phyloP scores from a whole-genome alignment of 2,329 filamentous ascomycete genomes.

The Thermochaetoides dissita region DNA sequence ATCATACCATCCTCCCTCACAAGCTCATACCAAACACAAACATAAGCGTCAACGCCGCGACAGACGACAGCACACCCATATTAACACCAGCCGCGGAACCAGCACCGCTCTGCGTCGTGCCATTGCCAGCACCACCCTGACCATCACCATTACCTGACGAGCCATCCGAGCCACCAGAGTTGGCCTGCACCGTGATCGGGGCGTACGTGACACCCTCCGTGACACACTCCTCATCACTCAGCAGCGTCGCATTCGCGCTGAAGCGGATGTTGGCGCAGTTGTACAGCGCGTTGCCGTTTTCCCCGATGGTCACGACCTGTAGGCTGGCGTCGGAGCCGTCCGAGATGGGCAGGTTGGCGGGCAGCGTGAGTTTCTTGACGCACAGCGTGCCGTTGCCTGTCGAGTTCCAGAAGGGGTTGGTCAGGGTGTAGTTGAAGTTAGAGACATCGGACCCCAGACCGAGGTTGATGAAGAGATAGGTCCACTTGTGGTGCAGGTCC shows the following conservation, averaged over 20 bases:
- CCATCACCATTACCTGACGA: no score
- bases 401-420: constrained; percentile 42
- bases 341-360: constrained; percentile 31
- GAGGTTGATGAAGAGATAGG: constrained; percentile 40
- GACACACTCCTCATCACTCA: constrained; percentile 36
- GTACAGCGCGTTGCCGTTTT: constrained; percentile 48
- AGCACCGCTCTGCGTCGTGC: constrained; percentile 1
- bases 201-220: constrained; percentile 39
- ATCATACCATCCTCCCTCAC: no score
- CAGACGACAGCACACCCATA: constrained; percentile 20
- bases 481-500: constrained; percentile 37
- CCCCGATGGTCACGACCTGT: constrained; percentile 53
- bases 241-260: constrained; percentile 33
- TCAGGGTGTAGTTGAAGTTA: constrained; percentile 57
- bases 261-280: constrained; percentile 66
- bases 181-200: constrained; percentile 19
- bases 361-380: constrained; percentile 43
- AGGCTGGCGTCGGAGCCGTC: constrained; percentile 53
- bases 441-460: constrained; percentile 33
- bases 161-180: neutral
- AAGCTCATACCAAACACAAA: constrained; percentile 24
- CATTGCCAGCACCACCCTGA: no score
- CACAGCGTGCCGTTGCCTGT: constrained; percentile 53
- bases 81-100: constrained; percentile 13
- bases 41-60: constrained; percentile 24